A percentile compares a stretch with the other conserved stretches of the same genome.
These are phyloP conservation scores for Lentithecium fluviatile DNA, from an alignment of 495 filamentous ascomycete genomes.

Conservation along the genomic window DNA sequence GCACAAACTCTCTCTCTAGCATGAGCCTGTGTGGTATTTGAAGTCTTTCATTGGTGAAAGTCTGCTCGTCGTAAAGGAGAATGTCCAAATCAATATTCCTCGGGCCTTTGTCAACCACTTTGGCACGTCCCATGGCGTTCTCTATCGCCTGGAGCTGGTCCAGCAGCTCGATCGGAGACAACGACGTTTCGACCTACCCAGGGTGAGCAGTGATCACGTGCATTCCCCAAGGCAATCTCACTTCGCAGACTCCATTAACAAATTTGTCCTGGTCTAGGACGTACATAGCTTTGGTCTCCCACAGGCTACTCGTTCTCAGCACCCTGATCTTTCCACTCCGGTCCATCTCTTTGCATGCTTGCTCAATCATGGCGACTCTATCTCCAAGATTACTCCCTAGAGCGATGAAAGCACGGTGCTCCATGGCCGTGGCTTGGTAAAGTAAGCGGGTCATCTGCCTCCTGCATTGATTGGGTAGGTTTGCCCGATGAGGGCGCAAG, in stretches of 20 bases:
- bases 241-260: slow-evolving; percentile 92
- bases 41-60: slow-evolving; percentile 65
- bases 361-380: slow-evolving; percentile 76
- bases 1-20: slow-evolving; percentile 88
- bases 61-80: slow-evolving; percentile 74
- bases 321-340: slow-evolving; percentile 63
- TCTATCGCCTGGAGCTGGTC: slow-evolving; percentile 82
- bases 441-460: not conserved
- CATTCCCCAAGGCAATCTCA: slow-evolving; percentile 43
- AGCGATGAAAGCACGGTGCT: slow-evolving; percentile 69
- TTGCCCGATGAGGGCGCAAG: too few relatives aligned
- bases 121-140: slow-evolving; percentile 69
- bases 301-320: slow-evolving; percentile 78
- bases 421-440: slow-evolving; percentile 3
- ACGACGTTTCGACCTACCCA: slow-evolving; percentile 72
- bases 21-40: slow-evolving; percentile 83
- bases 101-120: slow-evolving; percentile 88
- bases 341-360: slow-evolving; percentile 75
- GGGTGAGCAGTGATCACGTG: slow-evolving; percentile 1
- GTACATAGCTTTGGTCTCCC: slow-evolving; percentile 97
- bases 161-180: slow-evolving; percentile 72
- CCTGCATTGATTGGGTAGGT: not conserved
- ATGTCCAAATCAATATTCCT: slow-evolving; percentile 94
- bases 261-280: slow-evolving; percentile 83
- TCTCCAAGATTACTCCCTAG: slow-evolving; percentile 93